These are phyloP conservation scores for Fusarium sp. DNA, from an alignment of 2,329 filamentous ascomycete species.

Conservation along the genomic window DNA sequence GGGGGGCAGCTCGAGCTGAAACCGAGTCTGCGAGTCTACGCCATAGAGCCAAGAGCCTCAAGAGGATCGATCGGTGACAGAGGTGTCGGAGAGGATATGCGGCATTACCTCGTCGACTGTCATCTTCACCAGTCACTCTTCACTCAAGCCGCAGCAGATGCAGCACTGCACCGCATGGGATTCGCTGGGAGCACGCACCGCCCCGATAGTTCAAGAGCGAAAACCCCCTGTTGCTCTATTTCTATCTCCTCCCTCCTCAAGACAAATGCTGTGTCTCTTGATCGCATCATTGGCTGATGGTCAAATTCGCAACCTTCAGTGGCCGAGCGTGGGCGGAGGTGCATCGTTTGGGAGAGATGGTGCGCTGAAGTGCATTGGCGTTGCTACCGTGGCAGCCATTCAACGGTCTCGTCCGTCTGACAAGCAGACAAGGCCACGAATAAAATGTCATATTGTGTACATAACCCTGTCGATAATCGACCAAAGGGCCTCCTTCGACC, in stretches of 20 bases:
- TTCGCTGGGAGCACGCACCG: slow-evolving; percentile 35
- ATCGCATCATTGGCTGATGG: slow-evolving; percentile 36
- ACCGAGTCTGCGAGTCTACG: slow-evolving; percentile 13
- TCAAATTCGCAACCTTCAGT: slow-evolving; percentile 35
- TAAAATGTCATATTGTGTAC: slow-evolving; percentile 15
- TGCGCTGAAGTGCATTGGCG: slow-evolving; percentile 43
- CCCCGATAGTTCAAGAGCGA: slow-evolving; percentile 29
- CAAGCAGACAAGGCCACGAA: slow-evolving; percentile 47
- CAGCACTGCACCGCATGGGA: slow-evolving; percentile 28
- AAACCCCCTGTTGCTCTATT: slow-evolving; percentile 36
- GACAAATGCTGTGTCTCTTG: slow-evolving; percentile 22
- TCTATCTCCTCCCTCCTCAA: slow-evolving; percentile 18
- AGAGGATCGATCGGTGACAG: slow-evolving; percentile 38
- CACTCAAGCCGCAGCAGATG: slow-evolving; percentile 17
- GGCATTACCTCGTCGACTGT: slow-evolving; percentile 23
- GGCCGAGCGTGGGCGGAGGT: slow-evolving; percentile 25
- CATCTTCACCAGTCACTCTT: slow-evolving; percentile 23
- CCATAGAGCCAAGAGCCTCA: slow-evolving; percentile 29
- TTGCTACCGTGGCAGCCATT: slow-evolving; percentile 44
- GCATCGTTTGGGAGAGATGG: slow-evolving; percentile 38
- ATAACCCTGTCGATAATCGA: slow-evolving; percentile 33
- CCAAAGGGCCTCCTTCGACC: slow-evolving; percentile 29
- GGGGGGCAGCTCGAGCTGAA: slow-evolving; percentile 30
- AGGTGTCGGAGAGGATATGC: slow-evolving; percentile 27
- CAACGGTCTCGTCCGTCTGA: slow-evolving; percentile 34